These are phyloP conservation scores for Phoenix dactylifera DNA, from an alignment of 176 grass and related monocot species.

Conservation along the genomic window DNA sequence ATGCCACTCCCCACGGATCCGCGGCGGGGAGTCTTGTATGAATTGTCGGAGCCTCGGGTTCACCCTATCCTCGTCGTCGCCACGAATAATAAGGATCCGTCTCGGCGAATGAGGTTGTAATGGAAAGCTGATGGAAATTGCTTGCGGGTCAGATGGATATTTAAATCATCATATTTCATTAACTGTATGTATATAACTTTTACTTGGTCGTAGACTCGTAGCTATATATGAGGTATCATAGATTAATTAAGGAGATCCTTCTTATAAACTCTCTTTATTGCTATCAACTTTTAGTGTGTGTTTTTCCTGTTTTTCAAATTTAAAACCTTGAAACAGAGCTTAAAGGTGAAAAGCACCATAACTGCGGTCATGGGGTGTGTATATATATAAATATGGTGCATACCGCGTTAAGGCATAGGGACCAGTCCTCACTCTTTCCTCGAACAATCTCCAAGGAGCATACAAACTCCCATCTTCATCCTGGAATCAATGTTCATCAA, in stretches of 20 bases:
- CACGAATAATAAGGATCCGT: slow-evolving; percentile 18
- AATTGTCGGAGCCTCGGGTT: slow-evolving; percentile 29
- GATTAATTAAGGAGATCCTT: too few relatives aligned
- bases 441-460: slow-evolving; percentile 33
- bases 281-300: too few relatives aligned
- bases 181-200: too few relatives aligned
- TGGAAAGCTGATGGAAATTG: slow-evolving; percentile 27
- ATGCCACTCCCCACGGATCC: slow-evolving; percentile 38
- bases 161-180: too few relatives aligned
- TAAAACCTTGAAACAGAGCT: too few relatives aligned
- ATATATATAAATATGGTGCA: background rate
- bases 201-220: too few relatives aligned
- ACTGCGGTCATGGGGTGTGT: background rate
- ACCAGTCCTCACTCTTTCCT: slow-evolving; percentile 37
- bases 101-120: slow-evolving; percentile 24
- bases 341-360: background rate
- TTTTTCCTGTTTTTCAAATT: too few relatives aligned
- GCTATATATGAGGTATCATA: too few relatives aligned
- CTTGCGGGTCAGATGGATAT: background rate
- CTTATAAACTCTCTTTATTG: too few relatives aligned
- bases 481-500: slow-evolving; percentile 1
- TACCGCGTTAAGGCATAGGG: slow-evolving; percentile 33
- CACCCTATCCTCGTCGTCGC: background rate
- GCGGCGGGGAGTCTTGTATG: slow-evolving; percentile 33
- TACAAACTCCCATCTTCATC: slow-evolving; percentile 19